Evolutionary conservation across 352 stramenopile genomes (phyloP).

Genomic region (Pythium monospermum): DNA sequence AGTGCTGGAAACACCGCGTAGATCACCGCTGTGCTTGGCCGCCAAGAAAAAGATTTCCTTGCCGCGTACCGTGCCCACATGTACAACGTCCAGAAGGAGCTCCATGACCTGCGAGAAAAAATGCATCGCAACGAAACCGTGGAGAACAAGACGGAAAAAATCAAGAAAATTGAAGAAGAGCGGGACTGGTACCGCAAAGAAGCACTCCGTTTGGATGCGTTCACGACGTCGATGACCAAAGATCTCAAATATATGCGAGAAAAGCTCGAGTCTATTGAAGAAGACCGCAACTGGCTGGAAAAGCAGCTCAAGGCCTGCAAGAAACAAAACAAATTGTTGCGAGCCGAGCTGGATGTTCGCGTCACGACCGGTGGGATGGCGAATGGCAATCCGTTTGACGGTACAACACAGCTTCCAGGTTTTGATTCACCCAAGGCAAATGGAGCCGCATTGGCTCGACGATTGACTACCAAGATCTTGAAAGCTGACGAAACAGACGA

Average conservation of each 20-base stretch:
- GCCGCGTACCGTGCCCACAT: conserved; percentile 92
- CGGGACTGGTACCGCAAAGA: conserved; percentile 94
- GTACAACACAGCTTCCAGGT: conserved; percentile 28
- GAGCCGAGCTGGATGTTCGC: conserved; percentile 71
- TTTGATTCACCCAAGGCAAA: conserved; percentile 31
- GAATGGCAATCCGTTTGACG: conserved; percentile 19
- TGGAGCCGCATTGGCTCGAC: not conserved
- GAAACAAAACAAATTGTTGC: conserved; percentile 92
- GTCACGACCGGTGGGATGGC: conserved; percentile 20
- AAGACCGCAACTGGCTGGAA: conserved; percentile 90
- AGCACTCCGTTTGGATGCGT: conserved; percentile 85
- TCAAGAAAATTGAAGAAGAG: conserved; percentile 91
- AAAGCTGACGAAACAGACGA: conserved; percentile 7
- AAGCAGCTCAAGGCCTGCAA: conserved; percentile 93
- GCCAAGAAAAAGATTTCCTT: conserved; percentile 92
- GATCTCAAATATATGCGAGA: conserved; percentile 91
- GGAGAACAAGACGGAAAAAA: conserved; percentile 87
- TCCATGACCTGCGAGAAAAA: conserved; percentile 88
- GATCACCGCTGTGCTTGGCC: conserved; percentile 85
- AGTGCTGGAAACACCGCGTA: conserved; percentile 1
- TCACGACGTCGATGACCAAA: conserved; percentile 90
- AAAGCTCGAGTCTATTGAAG: conserved; percentile 87
- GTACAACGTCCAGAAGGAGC: conserved; percentile 94
- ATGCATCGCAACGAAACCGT: conserved; percentile 86
- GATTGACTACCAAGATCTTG: conserved; percentile 1